Base-by-base conservation (phyloP, 2,329 filamentous ascomycete species). In the Fusarium sp. region DNA sequence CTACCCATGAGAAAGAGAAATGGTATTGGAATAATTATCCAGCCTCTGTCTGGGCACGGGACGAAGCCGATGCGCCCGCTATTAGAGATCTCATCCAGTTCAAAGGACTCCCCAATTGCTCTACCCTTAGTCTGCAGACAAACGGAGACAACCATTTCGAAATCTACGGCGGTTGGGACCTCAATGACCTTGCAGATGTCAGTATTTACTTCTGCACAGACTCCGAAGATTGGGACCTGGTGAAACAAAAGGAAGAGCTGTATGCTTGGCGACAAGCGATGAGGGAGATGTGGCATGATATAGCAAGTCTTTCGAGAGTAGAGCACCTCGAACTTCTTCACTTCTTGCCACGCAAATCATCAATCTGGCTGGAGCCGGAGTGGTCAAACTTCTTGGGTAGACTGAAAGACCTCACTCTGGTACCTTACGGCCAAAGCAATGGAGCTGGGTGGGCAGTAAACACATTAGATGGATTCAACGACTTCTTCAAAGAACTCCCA, bases 181-280 rank as follows among this genome's bases (percentile, higher is more conserved):
- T 36, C 4, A 52, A 45, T 19, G 52, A 57, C 2, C 24, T 53
- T 10, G 10, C 10, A 31, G 28, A 31, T 13, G 5, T 10, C 28
- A 31, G 28, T 13, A 31, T 31, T 11, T 31, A 31, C 13, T 53
- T 65, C 21, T 64, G 47, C 17, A 10, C 31, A 14, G 14, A 31
- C 1, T 43, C 15, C 2, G 62, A 65, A 54, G 15, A 17, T 11
- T 50, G 36, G 53, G 42, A 65, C 14, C 17, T 4, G 7, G 59
- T 64, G 8, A 43, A 21, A 21, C 5, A 24, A 13, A 53, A 58
- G 33, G 53, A 65, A 26, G 13, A 14, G 8, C 49, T 14, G 10
- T 64, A 64, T 15, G 14, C 13, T 7, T 65, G 59, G 62, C 43
- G 62, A 11, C 33, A 56, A 24, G 52, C 59, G 7, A 26, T 45